Conservation (phyloP, 2,329 filamentous ascomycete species). For the Juglanconis oblonga region DNA sequence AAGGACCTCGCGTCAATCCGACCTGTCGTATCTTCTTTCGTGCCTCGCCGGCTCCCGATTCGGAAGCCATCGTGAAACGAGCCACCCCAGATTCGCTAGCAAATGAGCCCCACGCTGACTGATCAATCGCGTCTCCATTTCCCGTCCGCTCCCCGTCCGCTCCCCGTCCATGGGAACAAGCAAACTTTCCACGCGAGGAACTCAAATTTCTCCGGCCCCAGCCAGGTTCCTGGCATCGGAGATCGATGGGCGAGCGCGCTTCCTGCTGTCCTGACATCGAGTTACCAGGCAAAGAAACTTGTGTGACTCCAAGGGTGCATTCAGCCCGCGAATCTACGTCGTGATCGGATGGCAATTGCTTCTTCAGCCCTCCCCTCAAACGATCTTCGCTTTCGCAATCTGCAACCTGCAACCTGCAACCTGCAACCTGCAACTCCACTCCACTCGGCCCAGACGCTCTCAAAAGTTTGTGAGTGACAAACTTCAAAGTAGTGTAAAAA, state of each 20-base stretch:
- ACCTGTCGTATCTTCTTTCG: not conserved
- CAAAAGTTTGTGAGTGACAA: not conserved
- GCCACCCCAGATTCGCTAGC: not conserved
- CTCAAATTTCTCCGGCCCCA: not conserved
- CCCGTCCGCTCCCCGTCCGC: not conserved
- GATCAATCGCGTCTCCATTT: not conserved
- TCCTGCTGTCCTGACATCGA: not conserved
- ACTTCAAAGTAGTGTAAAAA: not conserved
- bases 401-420: not conserved
- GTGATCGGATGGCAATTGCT: not conserved
- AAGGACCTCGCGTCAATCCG: not conserved
- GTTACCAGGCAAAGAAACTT: not conserved
- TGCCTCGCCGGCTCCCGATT: conserved; percentile 5
- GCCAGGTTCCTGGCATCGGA: not conserved
- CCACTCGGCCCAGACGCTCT: not conserved
- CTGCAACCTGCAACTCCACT: not conserved
- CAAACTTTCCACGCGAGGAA: not conserved
- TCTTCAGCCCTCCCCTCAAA: too few species aligned
- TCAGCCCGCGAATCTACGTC: too few species aligned
- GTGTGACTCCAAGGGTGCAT: too few species aligned
- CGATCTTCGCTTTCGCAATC: not conserved
- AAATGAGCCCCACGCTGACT: not conserved
- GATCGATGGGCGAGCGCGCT: not conserved
- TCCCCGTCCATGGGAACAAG: not conserved
- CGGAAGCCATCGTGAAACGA: not conserved